Base-by-base conservation (phyloP, 2,329 filamentous ascomycete species). In the Triangularia verruculosa region DNA sequence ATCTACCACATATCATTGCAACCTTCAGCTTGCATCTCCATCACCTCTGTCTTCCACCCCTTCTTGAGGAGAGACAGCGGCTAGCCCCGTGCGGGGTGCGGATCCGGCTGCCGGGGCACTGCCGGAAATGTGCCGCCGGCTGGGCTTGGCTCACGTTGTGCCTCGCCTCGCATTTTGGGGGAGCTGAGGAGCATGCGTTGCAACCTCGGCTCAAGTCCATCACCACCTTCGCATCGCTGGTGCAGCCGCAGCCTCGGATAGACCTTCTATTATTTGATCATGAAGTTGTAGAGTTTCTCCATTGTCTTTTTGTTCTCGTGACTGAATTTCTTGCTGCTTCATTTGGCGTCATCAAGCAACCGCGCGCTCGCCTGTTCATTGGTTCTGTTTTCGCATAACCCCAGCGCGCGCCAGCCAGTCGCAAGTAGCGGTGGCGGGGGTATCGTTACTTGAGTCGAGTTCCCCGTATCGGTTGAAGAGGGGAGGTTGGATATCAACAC, bases 361-460 rank as follows among this genome's bases (percentile, higher is more conserved):
- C 24, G n/a, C 28, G 39, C n/a, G 39, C 39, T 47, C 39, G 39
- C 39, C 20, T 47, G 64, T 53, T 59, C 27, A 68, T 68, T 69
- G 66, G 67, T 56, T 47, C 43, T 24, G n/a, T 58, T 34, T n/a
- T n/a, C 34, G 34, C 34, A 13, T 39, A n/a, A 39, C n/a, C 39
- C 39, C 39, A 47, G 39, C 39, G 39, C 39, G 39, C 39, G n/a
- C 39, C 39, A 20, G 22, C 55, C 55, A 30, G 34, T 28, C 27
- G 30, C 61, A 67, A 69, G 61, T 65, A 68, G 68, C 65, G 68
- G 68, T 68, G 66, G 63, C 64, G 59, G 66, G 63, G 58, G 60
- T 59, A 53, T 61, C 13, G 25, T 56, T 32, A 20, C 20, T 43
- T 63, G 39, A 43, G 32, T 57, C 51, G 27, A 56, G 56, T 47